phyloP scores from a whole-genome alignment of 164 flowering plant species.

The Umbellularia californica region DNA sequence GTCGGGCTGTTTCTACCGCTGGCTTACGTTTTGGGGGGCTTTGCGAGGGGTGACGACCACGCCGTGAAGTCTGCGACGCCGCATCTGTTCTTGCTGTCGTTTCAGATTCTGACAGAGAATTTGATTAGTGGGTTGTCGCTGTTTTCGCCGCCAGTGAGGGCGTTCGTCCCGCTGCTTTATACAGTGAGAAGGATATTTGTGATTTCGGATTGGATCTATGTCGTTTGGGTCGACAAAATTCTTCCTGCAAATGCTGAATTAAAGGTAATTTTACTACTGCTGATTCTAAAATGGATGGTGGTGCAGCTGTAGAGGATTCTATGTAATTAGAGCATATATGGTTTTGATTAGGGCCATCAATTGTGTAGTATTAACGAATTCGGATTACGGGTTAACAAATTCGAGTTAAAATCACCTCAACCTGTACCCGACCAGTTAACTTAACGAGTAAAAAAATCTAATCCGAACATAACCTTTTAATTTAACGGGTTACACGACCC shows the following conservation, averaged over 20 bases:
- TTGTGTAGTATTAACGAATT: no score
- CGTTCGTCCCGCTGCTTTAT: slow-evolving; percentile 76
- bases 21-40: slow-evolving; percentile 90
- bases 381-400: no score
- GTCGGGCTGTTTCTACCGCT: slow-evolving; percentile 88
- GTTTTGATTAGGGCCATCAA: no score
- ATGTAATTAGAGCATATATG: no score
- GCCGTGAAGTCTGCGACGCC: slow-evolving; percentile 86
- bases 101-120: slow-evolving; percentile 88
- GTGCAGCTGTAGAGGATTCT: no score
- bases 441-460: no score
- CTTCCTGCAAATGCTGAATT: slow-evolving; percentile 56
- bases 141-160: slow-evolving; percentile 90
- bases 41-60: slow-evolving; percentile 85
- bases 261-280: slow-evolving; percentile 32
- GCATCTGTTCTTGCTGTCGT: slow-evolving; percentile 75
- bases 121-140: slow-evolving; percentile 66
- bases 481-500: no score
- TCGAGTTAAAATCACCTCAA: no score
- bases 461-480: no score
- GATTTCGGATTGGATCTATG: slow-evolving; percentile 64
- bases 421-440: no score
- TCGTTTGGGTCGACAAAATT: slow-evolving; percentile 72
- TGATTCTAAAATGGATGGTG: background rate
- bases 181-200: slow-evolving; percentile 77